phyloP scores from a whole-genome alignment of 257 asterid genomes.

The Anisodus acutangulus region DNA sequence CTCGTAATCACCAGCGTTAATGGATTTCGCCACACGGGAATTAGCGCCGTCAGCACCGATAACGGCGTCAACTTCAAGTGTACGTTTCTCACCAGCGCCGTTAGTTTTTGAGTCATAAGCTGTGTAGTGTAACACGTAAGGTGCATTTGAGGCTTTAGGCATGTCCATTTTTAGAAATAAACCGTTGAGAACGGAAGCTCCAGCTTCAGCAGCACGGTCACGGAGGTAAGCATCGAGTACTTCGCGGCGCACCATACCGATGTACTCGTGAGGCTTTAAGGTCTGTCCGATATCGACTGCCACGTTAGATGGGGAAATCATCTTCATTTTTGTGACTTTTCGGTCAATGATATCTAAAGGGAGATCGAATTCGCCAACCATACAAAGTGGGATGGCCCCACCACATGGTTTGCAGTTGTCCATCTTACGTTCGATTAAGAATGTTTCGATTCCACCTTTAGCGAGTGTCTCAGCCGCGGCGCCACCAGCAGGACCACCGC shows the following conservation, averaged over 20 bases:
- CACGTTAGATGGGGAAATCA: slow-evolving; percentile 94
- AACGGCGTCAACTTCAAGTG: slow-evolving; percentile 79
- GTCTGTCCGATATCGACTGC: slow-evolving; percentile 91
- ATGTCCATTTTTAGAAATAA: slow-evolving; percentile 80
- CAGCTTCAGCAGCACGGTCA: slow-evolving; percentile 73
- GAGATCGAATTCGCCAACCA: slow-evolving; percentile 94
- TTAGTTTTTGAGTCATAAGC: slow-evolving; percentile 66
- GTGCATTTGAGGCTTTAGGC: slow-evolving; percentile 51
- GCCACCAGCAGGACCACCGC: slow-evolving; percentile 97
- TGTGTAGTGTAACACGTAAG: slow-evolving; percentile 74
- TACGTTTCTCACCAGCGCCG: slow-evolving; percentile 70
- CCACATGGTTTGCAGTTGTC: slow-evolving; percentile 98
- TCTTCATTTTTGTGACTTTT: slow-evolving; percentile 85
- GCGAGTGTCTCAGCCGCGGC: slow-evolving; percentile 87
- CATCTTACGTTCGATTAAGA: slow-evolving; percentile 79
- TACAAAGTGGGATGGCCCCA: slow-evolving; percentile 92
- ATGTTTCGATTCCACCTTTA: slow-evolving; percentile 80
- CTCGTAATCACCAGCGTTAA: slow-evolving; percentile 87
- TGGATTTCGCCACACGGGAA: slow-evolving; percentile 85
- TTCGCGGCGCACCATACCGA: slow-evolving; percentile 98
- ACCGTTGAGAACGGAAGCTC: slow-evolving; percentile 81
- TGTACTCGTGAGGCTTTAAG: slow-evolving; percentile 86
- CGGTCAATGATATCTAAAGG: slow-evolving; percentile 91
- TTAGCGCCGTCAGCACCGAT: slow-evolving; percentile 98
- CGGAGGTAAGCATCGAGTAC: slow-evolving; percentile 87